These are phyloP conservation scores for Malassezia yamatoensis DNA, from an alignment of 1,284 basidiomycete genomes.

Conservation along the genomic window DNA sequence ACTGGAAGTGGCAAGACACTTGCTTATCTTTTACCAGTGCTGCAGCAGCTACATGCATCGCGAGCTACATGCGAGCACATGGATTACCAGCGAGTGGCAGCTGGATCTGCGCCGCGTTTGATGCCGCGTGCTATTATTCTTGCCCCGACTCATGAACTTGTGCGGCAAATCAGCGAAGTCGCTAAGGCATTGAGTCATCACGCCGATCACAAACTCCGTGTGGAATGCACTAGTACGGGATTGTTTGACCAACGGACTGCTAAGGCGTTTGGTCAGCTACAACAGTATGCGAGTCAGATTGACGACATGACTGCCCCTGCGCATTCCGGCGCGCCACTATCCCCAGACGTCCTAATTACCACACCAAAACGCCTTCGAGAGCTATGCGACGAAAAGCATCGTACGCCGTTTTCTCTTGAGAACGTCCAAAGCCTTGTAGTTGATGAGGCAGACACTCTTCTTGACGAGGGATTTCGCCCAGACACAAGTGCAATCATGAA, in stretches of 20 bases:
- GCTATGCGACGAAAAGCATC: slow-evolving; percentile 52
- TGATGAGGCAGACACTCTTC: slow-evolving; percentile 86
- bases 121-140: slow-evolving; percentile 77
- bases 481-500: slow-evolving; percentile 7
- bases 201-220: slow-evolving; percentile 59
- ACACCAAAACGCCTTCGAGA: slow-evolving; percentile 63
- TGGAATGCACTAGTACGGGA: slow-evolving; percentile 57
- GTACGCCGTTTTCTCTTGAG: slow-evolving; percentile 52
- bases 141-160: slow-evolving; percentile 85
- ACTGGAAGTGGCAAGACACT: slow-evolving; percentile 97
- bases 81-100: slow-evolving; percentile 1
- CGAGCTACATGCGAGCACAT: slow-evolving; percentile 10
- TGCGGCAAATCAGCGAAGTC: slow-evolving; percentile 77
- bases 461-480: slow-evolving; percentile 54
- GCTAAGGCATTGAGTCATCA: slow-evolving; percentile 55
- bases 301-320: not conserved
- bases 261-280: not conserved
- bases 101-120: slow-evolving; percentile 13
- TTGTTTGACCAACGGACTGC: slow-evolving; percentile 14
- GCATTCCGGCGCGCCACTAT: slow-evolving; percentile 6
- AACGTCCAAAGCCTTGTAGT: slow-evolving; percentile 91
- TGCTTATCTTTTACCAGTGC: slow-evolving; percentile 87
- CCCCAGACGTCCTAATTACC: slow-evolving; percentile 55
- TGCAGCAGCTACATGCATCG: slow-evolving; percentile 72
- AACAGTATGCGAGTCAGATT: slow-evolving; percentile 54